A percentile compares a stretch with the other conserved stretches of the same genome.
phyloP scores from a whole-genome alignment of 2,329 filamentous ascomycete genomes.

The Moelleriella libera region DNA sequence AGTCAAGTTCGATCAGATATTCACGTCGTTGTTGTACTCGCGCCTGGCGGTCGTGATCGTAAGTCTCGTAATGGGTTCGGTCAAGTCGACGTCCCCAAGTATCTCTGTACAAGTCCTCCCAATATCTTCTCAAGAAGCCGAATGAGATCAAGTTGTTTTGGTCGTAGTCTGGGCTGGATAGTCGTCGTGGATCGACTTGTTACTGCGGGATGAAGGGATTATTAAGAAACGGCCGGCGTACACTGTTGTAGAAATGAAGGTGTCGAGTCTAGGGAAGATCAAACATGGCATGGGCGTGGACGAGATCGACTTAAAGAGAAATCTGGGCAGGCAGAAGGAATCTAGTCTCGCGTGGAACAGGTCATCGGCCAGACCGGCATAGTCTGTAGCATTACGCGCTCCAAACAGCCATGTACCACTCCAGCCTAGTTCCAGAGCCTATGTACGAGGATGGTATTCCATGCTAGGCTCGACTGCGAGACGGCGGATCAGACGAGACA shows the following conservation, averaged over 20 bases:
- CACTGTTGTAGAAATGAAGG: background rate
- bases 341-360: background rate
- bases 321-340: background rate
- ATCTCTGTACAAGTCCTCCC: too few relatives aligned
- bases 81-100: background rate
- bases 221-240: background rate
- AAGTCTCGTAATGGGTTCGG: background rate
- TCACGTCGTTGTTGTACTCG: background rate
- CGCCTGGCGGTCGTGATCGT: background rate
- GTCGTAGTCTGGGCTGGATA: too few relatives aligned
- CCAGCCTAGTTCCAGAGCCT: background rate
- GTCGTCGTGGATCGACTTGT: too few relatives aligned
- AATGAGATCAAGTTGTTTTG: too few relatives aligned
- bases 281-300: background rate
- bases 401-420: background rate
- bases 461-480: background rate
- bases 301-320: background rate
- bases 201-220: too few relatives aligned
- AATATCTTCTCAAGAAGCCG: too few relatives aligned
- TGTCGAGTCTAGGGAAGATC: background rate
- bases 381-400: slow-evolving; percentile 1
- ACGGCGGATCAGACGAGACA: background rate
- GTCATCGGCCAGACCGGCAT: background rate
- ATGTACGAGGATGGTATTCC: background rate
- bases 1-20: background rate